Percentiles rank a stretch among this genome's conserved stretches.
These are phyloP conservation scores for Fusarium redolens DNA, from an alignment of 2,329 filamentous ascomycete genomes.

Conservation along the genomic window DNA sequence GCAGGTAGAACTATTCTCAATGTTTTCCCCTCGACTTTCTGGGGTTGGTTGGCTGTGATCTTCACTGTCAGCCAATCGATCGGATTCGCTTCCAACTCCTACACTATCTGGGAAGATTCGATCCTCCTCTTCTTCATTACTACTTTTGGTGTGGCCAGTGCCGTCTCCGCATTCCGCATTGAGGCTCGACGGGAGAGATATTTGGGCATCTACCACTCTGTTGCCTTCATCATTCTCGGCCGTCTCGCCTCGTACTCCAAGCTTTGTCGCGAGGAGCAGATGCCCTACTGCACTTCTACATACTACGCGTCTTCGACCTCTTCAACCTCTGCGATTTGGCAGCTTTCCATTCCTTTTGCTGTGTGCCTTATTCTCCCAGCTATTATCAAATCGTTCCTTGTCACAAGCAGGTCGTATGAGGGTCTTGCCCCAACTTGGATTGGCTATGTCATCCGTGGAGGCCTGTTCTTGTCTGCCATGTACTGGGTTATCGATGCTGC, in stretches of 20 bases:
- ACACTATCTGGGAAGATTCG: slow-evolving; percentile 98
- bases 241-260: slow-evolving; percentile 88
- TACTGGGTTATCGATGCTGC: slow-evolving; percentile 94
- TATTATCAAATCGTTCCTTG: slow-evolving; percentile 83
- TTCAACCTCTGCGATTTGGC: slow-evolving; percentile 93
- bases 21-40: slow-evolving; percentile 78
- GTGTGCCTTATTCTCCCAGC: slow-evolving; percentile 77
- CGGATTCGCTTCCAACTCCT: slow-evolving; percentile 97
- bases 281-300: slow-evolving; percentile 94
- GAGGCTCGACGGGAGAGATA: slow-evolving; percentile 74
- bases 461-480: slow-evolving; percentile 78
- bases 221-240: slow-evolving; percentile 82
- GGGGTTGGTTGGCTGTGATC: slow-evolving; percentile 86
- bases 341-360: slow-evolving; percentile 82
- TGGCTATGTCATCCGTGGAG: slow-evolving; percentile 79
- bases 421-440: slow-evolving; percentile 89
- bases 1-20: slow-evolving; percentile 59
- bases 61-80: slow-evolving; percentile 90
- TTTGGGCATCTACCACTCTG: slow-evolving; percentile 84
- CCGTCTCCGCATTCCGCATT: slow-evolving; percentile 80
- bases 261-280: slow-evolving; percentile 96
- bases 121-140: slow-evolving; percentile 92
- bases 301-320: slow-evolving; percentile 94
- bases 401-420: slow-evolving; percentile 86
- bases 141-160: slow-evolving; percentile 84